Conservation (phyloP, 2,329 filamentous ascomycete species). For the Fusarium cyanostomum region DNA sequence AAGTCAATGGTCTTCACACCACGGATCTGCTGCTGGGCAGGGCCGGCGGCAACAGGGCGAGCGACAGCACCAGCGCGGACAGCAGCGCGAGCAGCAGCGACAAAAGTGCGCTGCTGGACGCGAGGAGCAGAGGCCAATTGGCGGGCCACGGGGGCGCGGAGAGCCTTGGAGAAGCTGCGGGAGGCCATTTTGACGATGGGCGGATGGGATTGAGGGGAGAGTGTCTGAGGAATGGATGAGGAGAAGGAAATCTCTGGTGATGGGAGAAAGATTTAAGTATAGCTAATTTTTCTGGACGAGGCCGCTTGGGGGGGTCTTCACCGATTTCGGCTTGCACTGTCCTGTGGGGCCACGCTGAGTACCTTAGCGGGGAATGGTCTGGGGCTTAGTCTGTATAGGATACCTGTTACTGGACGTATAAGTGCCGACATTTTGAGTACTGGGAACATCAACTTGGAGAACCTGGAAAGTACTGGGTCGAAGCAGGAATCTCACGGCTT, state of each 20-base stretch:
- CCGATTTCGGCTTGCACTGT: slow-evolving; percentile 42
- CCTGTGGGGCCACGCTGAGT: slow-evolving; percentile 34
- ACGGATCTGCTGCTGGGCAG: slow-evolving; percentile 76
- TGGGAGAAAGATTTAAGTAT: slow-evolving; percentile 42
- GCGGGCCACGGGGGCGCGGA: slow-evolving; percentile 70
- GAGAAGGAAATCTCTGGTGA: slow-evolving; percentile 21
- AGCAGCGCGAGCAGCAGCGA: slow-evolving; percentile 67
- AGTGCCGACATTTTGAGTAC: background rate
- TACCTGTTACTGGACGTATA: background rate
- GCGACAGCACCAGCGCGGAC: slow-evolving; percentile 64
- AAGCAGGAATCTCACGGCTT: slow-evolving; percentile 23
- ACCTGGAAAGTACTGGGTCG: slow-evolving; percentile 12
- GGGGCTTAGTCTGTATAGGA: slow-evolving; percentile 23
- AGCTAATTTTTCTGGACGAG: slow-evolving; percentile 36
- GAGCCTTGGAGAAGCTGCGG: slow-evolving; percentile 74
- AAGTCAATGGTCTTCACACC: slow-evolving; percentile 99
- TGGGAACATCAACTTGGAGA: slow-evolving; percentile 9
- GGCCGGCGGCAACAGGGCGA: slow-evolving; percentile 59
- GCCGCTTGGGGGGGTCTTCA: slow-evolving; percentile 24
- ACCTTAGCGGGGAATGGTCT: slow-evolving; percentile 35
- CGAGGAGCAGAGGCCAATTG: slow-evolving; percentile 67
- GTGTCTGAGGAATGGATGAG: slow-evolving; percentile 44
- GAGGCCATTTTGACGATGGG: slow-evolving; percentile 74
- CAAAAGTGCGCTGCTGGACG: slow-evolving; percentile 70
- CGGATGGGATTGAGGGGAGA: slow-evolving; percentile 35